phyloP scores from a whole-genome alignment of 2,329 filamentous ascomycete species.

The Alternaria gansuensis region DNA sequence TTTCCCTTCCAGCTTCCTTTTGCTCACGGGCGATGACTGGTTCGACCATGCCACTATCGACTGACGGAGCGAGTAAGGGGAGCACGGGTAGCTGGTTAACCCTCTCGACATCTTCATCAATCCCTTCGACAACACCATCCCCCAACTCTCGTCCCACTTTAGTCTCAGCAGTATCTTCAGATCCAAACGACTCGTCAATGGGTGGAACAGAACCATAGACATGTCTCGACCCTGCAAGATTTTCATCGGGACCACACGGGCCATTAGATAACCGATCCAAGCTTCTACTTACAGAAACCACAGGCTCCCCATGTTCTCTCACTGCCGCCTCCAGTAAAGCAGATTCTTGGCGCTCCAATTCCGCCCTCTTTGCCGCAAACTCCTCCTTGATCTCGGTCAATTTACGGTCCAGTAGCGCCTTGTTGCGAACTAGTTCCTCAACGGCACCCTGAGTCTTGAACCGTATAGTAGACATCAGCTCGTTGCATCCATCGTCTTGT shows the following conservation, averaged over 20 bases:
- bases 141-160: background rate
- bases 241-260: background rate
- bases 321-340: background rate
- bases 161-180: background rate
- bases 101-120: background rate
- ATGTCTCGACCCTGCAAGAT: no score
- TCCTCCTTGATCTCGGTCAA: background rate
- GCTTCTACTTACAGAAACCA: background rate
- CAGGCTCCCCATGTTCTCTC: background rate
- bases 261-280: background rate
- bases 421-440: background rate
- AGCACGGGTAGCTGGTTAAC: background rate
- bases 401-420: background rate
- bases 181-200: background rate
- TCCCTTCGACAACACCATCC: background rate
- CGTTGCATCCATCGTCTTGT: background rate
- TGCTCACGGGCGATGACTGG: background rate
- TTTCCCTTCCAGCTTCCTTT: background rate
- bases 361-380: background rate
- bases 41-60: background rate
- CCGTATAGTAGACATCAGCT: background rate
- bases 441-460: background rate
- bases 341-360: conserved; percentile 8
- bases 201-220: background rate
- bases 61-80: background rate